These are phyloP conservation scores for Amphicarpaea edgeworthii DNA, from an alignment of 306 rosid genomes.

Conservation along the genomic window DNA sequence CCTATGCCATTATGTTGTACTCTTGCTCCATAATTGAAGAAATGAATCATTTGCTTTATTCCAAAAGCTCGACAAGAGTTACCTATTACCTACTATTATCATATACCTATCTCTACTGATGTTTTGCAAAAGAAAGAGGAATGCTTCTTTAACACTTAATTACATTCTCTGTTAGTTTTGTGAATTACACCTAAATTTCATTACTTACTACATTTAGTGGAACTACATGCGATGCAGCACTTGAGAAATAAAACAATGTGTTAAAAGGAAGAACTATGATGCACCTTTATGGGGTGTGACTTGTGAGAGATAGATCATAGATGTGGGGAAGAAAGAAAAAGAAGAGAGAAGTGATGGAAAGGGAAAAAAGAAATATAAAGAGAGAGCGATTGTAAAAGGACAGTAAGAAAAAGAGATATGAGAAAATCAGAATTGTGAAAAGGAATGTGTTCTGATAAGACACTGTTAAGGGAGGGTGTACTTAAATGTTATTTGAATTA, in stretches of 20 bases:
- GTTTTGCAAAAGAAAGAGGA: neutral
- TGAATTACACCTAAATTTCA: neutral
- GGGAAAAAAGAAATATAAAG: neutral
- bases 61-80: neutral
- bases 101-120: neutral
- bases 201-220: neutral
- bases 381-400: neutral
- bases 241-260: neutral
- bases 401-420: neutral
- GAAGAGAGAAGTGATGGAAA: neutral
- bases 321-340: neutral
- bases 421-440: neutral
- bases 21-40: slow-evolving; percentile 17
- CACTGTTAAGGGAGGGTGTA: too few species aligned
- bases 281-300: neutral
- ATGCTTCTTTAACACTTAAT: neutral
- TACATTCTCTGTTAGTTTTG: neutral
- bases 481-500: too few species aligned
- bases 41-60: slow-evolving; percentile 41
- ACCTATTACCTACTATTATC: too few species aligned
- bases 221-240: slow-evolving; percentile 1
- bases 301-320: neutral
- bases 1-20: neutral
- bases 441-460: too few species aligned
- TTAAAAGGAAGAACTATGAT: neutral